A percentile compares a stretch with the other conserved stretches of the same genome.
Evolutionary conservation across 305 asterid species (phyloP).

Genomic region (Ilex paraguariensis): DNA sequence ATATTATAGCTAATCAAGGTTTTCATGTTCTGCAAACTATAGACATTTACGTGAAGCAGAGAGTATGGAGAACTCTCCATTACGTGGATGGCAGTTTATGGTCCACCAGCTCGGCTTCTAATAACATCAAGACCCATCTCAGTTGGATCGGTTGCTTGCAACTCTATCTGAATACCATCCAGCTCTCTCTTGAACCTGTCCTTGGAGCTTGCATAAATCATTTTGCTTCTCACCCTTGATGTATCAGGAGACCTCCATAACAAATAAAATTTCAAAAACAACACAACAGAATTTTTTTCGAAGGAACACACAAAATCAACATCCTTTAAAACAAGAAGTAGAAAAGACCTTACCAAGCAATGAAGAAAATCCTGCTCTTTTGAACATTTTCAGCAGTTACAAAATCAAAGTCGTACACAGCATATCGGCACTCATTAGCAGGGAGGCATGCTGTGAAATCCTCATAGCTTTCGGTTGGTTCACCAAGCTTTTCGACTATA

Average conservation of each 20-base stretch:
- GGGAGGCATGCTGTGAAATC: slow-evolving; percentile 27
- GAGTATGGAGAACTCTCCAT: slow-evolving; percentile 7
- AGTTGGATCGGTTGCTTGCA: slow-evolving; percentile 19
- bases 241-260: slow-evolving; percentile 34
- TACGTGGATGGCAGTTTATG: slow-evolving; percentile 10
- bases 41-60: slow-evolving; percentile 23
- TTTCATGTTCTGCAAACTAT: slow-evolving; percentile 21
- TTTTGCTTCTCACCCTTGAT: slow-evolving; percentile 36
- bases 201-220: slow-evolving; percentile 16
- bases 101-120: slow-evolving; percentile 25
- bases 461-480: slow-evolving; percentile 27
- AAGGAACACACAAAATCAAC: too few species aligned
- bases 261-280: not conserved
- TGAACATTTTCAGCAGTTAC: slow-evolving; percentile 29
- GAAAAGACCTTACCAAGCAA: slow-evolving; percentile 25
- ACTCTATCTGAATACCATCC: too few species aligned
- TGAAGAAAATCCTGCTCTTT: slow-evolving; percentile 35
- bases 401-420: slow-evolving; percentile 38
- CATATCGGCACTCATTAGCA: slow-evolving; percentile 36
- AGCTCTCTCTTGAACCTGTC: too few species aligned
- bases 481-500: slow-evolving; percentile 31
- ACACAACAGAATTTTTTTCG: not conserved
- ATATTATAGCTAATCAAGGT: slow-evolving; percentile 24
- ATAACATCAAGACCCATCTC: slow-evolving; percentile 33
- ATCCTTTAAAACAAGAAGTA: not conserved